A percentile compares a stretch with the other conserved stretches of the same genome.
Evolutionary conservation across 169 alveolate species (phyloP).

Genomic region (Eimeria maxima): DNA sequence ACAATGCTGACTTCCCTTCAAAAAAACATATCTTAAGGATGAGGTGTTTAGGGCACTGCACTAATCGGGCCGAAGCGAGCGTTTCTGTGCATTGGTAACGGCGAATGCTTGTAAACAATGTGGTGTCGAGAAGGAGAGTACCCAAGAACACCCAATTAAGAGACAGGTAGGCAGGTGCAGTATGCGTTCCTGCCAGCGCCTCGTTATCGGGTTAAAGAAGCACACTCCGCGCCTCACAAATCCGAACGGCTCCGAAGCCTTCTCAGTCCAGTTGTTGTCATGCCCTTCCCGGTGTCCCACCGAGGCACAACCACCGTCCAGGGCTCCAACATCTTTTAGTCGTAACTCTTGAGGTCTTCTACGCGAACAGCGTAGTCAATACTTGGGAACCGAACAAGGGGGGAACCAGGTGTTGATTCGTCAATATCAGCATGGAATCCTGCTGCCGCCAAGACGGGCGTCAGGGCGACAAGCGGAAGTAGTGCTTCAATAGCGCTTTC

Average conservation of each 20-base stretch:
- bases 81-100: not conserved
- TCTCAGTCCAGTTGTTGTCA: not conserved
- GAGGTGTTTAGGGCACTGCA: not conserved
- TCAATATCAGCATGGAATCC: slow-evolving; percentile 67
- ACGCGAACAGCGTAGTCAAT: slow-evolving; percentile 67
- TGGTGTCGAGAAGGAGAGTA: not conserved
- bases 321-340: not conserved
- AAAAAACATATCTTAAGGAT: not conserved
- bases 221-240: slow-evolving; percentile 29
- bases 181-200: not conserved
- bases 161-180: not conserved
- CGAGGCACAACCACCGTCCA: not conserved
- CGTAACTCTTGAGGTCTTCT: slow-evolving; percentile 61
- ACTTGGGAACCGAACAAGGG: slow-evolving; percentile 70
- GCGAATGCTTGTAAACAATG: not conserved
- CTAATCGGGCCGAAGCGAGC: not conserved
- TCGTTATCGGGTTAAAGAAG: not conserved
- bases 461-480: slow-evolving; percentile 53
- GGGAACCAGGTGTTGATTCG: slow-evolving; percentile 21
- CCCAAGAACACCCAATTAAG: not conserved
- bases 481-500: slow-evolving; percentile 59
- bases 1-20: not conserved
- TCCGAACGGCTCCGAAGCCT: not conserved
- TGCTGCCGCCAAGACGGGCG: slow-evolving; percentile 62
- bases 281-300: not conserved